Conservation (phyloP, 108 stramenopile genomes). For the Nannochloropsis granulata region DNA sequence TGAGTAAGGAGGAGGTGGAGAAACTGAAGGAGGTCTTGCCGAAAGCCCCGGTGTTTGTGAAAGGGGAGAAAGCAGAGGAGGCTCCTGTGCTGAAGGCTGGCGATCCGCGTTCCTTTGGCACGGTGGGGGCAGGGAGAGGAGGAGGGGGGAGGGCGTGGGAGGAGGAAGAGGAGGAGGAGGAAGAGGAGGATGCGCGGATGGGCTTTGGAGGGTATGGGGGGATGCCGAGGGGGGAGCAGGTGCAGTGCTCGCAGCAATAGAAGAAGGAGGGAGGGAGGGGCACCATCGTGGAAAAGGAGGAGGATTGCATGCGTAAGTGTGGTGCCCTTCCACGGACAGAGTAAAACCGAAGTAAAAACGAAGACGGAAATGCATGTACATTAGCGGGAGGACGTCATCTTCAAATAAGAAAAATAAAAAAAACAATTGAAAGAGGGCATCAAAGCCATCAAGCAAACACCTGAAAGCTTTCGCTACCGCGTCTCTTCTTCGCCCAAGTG, state of each 20-base stretch:
- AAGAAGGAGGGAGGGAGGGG: not conserved
- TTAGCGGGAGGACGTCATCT: too few relatives aligned
- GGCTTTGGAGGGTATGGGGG: not conserved
- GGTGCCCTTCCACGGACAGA: too few relatives aligned
- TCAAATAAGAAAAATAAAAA: too few relatives aligned
- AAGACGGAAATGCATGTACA: too few relatives aligned
- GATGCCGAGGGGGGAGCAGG: not conserved
- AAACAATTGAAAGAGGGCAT: too few relatives aligned
- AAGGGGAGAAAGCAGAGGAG: not conserved
- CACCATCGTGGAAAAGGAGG: not conserved
- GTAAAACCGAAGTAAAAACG: too few relatives aligned
- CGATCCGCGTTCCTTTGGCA: not conserved
- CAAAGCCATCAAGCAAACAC: too few relatives aligned
- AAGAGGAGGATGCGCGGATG: not conserved
- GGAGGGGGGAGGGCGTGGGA: not conserved
- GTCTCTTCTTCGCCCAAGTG: too few relatives aligned
- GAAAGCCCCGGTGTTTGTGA: not conserved
- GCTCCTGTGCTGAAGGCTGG: not conserved
- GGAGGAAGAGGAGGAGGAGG: not conserved
- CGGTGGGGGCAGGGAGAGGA: not conserved
- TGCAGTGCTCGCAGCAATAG: not conserved
- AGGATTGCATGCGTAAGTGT: not conserved
- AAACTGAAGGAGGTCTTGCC: not conserved
- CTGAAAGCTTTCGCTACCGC: too few relatives aligned
- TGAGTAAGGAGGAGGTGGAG: not conserved